A percentile compares a stretch with the other conserved stretches of the same genome.
Evolutionary conservation across 306 rosid genomes (phyloP).

Genomic region (Inga oerstediana): DNA sequence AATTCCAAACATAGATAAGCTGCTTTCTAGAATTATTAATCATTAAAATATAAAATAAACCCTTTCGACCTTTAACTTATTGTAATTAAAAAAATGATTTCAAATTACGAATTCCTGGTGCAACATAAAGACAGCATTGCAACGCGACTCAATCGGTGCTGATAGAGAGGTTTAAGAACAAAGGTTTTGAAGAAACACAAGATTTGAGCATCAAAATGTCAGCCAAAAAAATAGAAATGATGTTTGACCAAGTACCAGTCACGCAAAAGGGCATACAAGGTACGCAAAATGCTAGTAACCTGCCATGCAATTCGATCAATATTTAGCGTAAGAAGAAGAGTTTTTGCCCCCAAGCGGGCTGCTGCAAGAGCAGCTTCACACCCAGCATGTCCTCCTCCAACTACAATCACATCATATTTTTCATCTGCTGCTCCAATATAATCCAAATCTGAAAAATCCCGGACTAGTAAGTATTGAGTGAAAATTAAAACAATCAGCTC

Average conservation of each 20-base stretch:
- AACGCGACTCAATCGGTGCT: background rate
- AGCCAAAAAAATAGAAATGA: background rate
- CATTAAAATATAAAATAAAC: background rate
- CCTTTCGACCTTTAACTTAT: background rate
- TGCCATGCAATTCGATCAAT: constrained; percentile 20
- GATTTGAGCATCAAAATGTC: background rate
- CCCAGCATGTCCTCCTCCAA: constrained; percentile 99
- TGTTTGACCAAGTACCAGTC: background rate
- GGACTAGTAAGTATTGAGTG: background rate
- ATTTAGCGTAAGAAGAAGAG: constrained; percentile 15
- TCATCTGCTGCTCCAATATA: constrained; percentile 53
- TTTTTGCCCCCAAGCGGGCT: constrained; percentile 24
- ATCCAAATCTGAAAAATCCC: constrained; percentile 43
- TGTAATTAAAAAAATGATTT: background rate
- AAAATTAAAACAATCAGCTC: background rate
- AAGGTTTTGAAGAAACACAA: background rate
- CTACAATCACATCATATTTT: constrained; percentile 89
- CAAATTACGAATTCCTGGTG: constrained; percentile 17
- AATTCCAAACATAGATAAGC: constrained; percentile 8
- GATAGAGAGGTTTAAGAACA: background rate
- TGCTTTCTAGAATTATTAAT: background rate
- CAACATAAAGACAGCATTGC: constrained; percentile 18
- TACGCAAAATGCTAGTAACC: constrained; percentile 5
- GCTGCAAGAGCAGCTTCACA: constrained; percentile 74
- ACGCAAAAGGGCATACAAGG: background rate